Base-by-base conservation (phyloP, 768 basidiomycete species). In the Pisolithus tinctorius region DNA sequence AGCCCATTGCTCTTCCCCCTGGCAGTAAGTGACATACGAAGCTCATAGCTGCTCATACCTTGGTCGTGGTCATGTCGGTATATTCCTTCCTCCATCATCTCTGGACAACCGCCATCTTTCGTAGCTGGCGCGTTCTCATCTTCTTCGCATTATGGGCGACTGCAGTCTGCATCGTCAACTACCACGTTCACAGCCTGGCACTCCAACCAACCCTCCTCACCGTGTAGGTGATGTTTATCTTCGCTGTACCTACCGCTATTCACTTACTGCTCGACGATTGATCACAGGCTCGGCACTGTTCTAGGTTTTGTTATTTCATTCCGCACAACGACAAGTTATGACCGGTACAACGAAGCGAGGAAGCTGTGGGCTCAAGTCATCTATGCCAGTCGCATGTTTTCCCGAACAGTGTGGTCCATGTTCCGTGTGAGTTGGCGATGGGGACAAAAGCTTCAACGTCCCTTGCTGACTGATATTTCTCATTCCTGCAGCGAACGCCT, bases 271-370 rank as follows among this genome's bases (percentile, higher is more conserved):
- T 74, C 30, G 9, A n/a, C 29, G n/a, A 16, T 31, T 17, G 27
- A 20, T 29, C 23, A 23, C 49, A 73, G 73, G 23, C 52, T 73
- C 27, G 73, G 86, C 73, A 85, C 83, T 4, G 82, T 87, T 1
- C 71, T 87, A 17, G 86, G 85, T 73, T 87, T 87, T 55, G 78
- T 87, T 25, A 79, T 87, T 47, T 83, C 83, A 0, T 85, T 83
- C 63, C 65, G 83, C 48, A 86, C 84, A 11, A 86, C 82, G 8
- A 80, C 83, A 5, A 83, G 83, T 42, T 86, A 84, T 60, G 84
- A 86, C 60, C 70, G 82, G 25, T 86, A 87, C 63, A 86, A 86
- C 52, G 85, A 88, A 58, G 86, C 85, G 17, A 69, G 84, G 47
- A 68, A 74, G 45, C 67, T 79, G 6, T 88, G 85, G 86, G 80